A percentile compares a stretch with the other conserved stretches of the same genome.
phyloP scores from a whole-genome alignment of 1,284 basidiomycete species.

The Leccinum insolens region DNA sequence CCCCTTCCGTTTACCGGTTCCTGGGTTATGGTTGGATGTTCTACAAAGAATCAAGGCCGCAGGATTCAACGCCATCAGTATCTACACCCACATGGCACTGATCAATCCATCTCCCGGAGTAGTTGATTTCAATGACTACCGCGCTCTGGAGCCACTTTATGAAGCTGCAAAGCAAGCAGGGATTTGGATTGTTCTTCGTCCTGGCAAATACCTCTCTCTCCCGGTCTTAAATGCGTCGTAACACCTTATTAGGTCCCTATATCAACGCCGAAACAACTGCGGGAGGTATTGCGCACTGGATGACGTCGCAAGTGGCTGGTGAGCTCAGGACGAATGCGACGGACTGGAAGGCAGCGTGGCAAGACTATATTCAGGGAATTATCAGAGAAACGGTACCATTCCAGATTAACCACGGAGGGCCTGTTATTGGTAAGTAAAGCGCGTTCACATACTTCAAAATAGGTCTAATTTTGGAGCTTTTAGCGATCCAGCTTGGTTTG shows the following conservation, averaged over 20 bases:
- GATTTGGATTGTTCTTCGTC: conserved; percentile 66
- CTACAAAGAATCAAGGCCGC: conserved; percentile 81
- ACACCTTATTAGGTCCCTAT: conserved; percentile 45
- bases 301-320: conserved; percentile 67
- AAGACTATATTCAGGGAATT: conserved; percentile 70
- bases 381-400: conserved; percentile 62
- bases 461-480: conserved; percentile 8
- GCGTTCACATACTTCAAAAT: not conserved
- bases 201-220: conserved; percentile 41
- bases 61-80: conserved; percentile 76
- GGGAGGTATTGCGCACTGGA: conserved; percentile 81
- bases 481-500: conserved; percentile 71
- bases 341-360: conserved; percentile 72
- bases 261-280: conserved; percentile 84
- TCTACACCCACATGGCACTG: conserved; percentile 77
- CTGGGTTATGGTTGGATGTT: conserved; percentile 80
- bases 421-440: conserved; percentile 63
- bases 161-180: conserved; percentile 64
- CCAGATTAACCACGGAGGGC: conserved; percentile 72
- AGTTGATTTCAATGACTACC: conserved; percentile 70
- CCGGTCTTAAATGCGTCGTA: conserved; percentile 16
- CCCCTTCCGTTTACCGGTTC: conserved; percentile 80
- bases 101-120: conserved; percentile 77
- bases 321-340: conserved; percentile 64
- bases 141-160: conserved; percentile 70